These are phyloP conservation scores for Phytopythium helicoides DNA, from an alignment of 352 stramenopile species.

Conservation along the genomic window DNA sequence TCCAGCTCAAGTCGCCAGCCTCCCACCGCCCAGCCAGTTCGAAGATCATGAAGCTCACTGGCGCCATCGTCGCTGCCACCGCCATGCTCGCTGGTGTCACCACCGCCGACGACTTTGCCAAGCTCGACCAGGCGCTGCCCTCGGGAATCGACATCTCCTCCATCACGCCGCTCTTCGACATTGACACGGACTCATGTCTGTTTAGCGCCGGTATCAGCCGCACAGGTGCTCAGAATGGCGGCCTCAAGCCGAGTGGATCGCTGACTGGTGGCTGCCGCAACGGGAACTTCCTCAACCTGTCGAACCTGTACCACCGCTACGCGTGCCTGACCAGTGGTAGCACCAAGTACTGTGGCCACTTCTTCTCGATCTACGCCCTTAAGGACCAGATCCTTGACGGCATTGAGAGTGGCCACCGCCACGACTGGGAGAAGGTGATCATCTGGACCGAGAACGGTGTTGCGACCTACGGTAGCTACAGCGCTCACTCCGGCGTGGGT, in stretches of 20 bases:
- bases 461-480: constrained; percentile 2
- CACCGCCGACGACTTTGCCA: constrained; percentile 8
- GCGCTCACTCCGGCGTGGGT: constrained; percentile 1
- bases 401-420: constrained; percentile 19
- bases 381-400: constrained; percentile 6
- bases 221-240: constrained; percentile 4
- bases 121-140: constrained; percentile 5
- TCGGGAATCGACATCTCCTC: constrained; percentile 8
- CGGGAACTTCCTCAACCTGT: constrained; percentile 10
- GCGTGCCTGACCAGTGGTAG: constrained; percentile 4
- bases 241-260: constrained; percentile 8
- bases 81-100: neutral
- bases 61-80: neutral
- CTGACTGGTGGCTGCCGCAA: constrained; percentile 11
- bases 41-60: neutral
- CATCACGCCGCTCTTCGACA: too few species aligned
- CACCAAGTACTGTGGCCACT: constrained; percentile 11
- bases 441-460: constrained; percentile 24
- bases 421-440: constrained; percentile 43
- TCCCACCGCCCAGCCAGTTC: too few species aligned
- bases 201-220: constrained; percentile 6
- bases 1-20: too few species aligned
- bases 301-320: constrained; percentile 16
- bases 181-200: too few species aligned
- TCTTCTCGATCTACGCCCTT: constrained; percentile 9